Percentiles rank a stretch among this genome's conserved stretches.
Conservation (phyloP, 208 protist species). For the Tetramitus jugosus region DNA sequence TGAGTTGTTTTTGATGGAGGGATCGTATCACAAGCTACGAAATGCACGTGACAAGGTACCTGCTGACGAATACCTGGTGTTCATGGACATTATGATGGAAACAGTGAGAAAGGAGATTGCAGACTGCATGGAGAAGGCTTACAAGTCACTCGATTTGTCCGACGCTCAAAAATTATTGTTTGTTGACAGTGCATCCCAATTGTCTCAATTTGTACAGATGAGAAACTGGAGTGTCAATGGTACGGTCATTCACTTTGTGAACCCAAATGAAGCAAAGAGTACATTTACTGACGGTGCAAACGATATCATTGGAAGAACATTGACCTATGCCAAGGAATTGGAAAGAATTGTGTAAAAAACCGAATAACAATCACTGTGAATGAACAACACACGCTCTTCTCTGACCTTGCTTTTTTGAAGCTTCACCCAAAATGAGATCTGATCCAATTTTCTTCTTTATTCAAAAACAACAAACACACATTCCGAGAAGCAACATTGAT, state of each 20-base stretch:
- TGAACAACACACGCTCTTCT: no score
- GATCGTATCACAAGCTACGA: conserved; percentile 79
- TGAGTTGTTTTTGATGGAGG: conserved; percentile 80
- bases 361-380: no score
- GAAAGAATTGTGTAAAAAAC: conserved; percentile 33
- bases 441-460: no score
- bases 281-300: not conserved
- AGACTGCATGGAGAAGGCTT: conserved; percentile 67
- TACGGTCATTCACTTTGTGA: not conserved
- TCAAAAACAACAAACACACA: no score
- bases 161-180: conserved; percentile 72
- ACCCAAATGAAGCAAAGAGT: not conserved
- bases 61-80: conserved; percentile 69
- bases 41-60: conserved; percentile 66
- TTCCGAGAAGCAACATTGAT: no score
- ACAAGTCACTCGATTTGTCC: conserved; percentile 57
- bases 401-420: no score
- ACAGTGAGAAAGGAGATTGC: conserved; percentile 77
- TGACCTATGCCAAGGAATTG: conserved; percentile 34
- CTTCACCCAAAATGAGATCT: no score
- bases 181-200: conserved; percentile 56
- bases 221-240: conserved; percentile 20
- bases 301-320: conserved; percentile 27
- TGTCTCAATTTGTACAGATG: conserved; percentile 45
- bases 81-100: conserved; percentile 72